Evolutionary conservation across 768 basidiomycete genomes (phyloP).

Genomic region (Termitomyces sp.): DNA sequence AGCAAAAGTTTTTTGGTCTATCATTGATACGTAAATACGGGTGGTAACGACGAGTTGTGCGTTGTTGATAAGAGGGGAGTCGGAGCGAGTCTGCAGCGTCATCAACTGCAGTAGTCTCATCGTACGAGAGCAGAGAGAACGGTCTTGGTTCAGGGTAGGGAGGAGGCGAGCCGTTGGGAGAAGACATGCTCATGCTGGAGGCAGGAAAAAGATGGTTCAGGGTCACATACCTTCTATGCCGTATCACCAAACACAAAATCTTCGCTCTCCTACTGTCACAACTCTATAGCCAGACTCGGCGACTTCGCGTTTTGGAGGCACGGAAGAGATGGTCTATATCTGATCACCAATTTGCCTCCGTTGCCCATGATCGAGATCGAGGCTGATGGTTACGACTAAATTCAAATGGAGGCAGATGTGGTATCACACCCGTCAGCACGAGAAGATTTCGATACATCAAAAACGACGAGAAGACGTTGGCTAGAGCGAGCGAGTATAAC

Average conservation of each 20-base stretch:
- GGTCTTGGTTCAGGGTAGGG: not conserved
- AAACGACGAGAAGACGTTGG: not conserved
- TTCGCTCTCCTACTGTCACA: not conserved
- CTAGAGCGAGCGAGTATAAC: not conserved
- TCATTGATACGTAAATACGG: not conserved
- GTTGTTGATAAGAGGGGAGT: not conserved
- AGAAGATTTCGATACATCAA: not conserved
- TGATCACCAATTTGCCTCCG: not conserved
- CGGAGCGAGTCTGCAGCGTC: not conserved
- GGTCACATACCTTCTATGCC: not conserved
- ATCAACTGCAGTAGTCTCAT: not conserved
- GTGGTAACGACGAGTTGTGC: not conserved
- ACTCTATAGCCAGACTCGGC: not conserved
- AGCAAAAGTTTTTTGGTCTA: not conserved
- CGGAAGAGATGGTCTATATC: not conserved
- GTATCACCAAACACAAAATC: not conserved
- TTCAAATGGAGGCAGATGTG: not conserved
- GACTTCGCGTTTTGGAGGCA: not conserved
- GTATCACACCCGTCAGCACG: not conserved
- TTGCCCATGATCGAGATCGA: not conserved
- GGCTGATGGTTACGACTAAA: not conserved
- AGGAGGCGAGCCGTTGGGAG: not conserved
- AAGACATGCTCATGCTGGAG: constrained; percentile 1
- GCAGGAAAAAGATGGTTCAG: not conserved
- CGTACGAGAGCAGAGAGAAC: not conserved